Evolutionary conservation across 2,329 filamentous ascomycete species (phyloP).

Genomic region (Xylaria sp.): DNA sequence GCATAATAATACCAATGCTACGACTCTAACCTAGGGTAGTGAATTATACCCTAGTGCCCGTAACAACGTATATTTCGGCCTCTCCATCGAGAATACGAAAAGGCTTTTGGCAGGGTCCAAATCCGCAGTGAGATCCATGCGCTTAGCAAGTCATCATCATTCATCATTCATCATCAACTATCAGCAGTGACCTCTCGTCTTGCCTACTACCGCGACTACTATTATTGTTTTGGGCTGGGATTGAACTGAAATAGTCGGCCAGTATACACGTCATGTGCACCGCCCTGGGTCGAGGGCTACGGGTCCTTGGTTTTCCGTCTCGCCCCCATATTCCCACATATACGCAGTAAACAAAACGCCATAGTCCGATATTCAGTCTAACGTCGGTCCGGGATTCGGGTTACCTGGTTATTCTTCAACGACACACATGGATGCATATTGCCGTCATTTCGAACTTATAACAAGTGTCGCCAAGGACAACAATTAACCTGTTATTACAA

Average conservation of each 20-base stretch:
- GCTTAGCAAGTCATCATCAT: conserved; percentile 28
- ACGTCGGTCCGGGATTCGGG: conserved; percentile 11
- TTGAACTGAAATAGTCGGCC: conserved; percentile 33
- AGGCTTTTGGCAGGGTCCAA: conserved; percentile 37
- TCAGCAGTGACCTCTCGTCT: background rate
- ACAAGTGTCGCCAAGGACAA: conserved; percentile 9
- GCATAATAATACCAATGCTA: conserved; percentile 11
- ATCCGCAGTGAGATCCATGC: conserved; percentile 23
- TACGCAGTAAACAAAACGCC: conserved; percentile 22
- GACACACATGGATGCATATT: conserved; percentile 26
- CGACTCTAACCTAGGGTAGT: background rate
- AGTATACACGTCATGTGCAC: conserved; percentile 37
- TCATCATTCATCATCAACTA: conserved; percentile 11
- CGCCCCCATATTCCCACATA: conserved; percentile 29
- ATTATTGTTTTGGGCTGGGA: conserved; percentile 29
- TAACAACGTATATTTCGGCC: conserved; percentile 19
- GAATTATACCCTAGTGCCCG: conserved; percentile 2
- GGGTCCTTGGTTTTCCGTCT: conserved; percentile 27
- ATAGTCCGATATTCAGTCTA: conserved; percentile 17
- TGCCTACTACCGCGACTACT: background rate
- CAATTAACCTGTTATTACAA: background rate
- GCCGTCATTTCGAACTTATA: conserved; percentile 1
- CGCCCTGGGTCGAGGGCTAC: conserved; percentile 26
- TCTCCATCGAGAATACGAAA: conserved; percentile 35
- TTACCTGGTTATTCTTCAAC: conserved; percentile 19